Evolutionary conservation across 345 rosid species (phyloP).

Genomic region (Pistacia atlantica): DNA sequence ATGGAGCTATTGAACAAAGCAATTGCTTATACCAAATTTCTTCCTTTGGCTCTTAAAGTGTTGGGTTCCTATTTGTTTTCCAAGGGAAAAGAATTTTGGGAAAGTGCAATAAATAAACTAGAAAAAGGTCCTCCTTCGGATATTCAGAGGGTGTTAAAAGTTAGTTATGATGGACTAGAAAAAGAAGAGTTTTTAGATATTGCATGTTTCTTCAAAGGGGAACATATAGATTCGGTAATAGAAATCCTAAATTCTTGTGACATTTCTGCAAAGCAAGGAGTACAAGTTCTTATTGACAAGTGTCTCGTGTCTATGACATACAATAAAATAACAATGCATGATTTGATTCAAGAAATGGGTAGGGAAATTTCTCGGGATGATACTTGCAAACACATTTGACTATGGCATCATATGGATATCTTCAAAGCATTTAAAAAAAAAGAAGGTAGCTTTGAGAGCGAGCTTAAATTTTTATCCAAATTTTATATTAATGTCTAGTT

Average conservation of each 20-base stretch:
- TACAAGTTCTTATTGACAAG: background rate
- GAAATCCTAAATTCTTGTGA: slow-evolving; percentile 6
- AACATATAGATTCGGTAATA: slow-evolving; percentile 6
- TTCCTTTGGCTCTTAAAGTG: no score
- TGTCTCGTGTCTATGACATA: background rate
- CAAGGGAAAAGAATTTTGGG: no score
- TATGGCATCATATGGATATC: background rate
- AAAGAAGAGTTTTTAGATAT: slow-evolving; percentile 34
- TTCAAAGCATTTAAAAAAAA: background rate
- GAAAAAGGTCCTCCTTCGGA: slow-evolving; percentile 25
- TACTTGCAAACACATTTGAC: background rate
- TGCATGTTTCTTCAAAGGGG: slow-evolving; percentile 34
- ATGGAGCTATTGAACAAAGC: no score
- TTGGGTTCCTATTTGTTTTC: no score
- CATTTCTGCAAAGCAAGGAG: slow-evolving; percentile 11
- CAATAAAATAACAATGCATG: background rate
- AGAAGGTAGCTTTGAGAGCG: no score
- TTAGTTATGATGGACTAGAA: slow-evolving; percentile 42
- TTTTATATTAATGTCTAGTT: no score
- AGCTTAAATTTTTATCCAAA: no score
- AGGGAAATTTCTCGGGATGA: background rate
- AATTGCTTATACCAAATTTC: no score
- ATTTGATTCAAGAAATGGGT: background rate
- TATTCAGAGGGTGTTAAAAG: slow-evolving; percentile 27
- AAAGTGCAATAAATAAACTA: background rate